Conservation (phyloP, 2,329 filamentous ascomycete species). For the Fusarium camptoceras region DNA sequence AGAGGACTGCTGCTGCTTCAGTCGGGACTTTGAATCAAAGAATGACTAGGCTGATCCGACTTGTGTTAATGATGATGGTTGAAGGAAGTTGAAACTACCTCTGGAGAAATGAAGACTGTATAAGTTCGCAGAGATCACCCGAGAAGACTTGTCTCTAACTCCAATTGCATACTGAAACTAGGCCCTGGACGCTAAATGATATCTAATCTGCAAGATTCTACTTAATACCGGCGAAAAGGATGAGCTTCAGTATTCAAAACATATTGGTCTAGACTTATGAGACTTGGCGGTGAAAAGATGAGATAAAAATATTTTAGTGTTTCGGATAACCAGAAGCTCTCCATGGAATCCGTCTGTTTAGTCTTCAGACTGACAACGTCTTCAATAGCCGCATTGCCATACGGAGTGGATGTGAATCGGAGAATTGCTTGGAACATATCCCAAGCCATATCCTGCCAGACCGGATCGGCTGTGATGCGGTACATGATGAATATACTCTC, state of each 20-base stretch:
- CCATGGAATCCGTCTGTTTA: slow-evolving; percentile 68
- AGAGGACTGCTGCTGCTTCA: neutral
- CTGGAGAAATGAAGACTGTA: neutral
- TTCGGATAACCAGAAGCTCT: slow-evolving; percentile 80
- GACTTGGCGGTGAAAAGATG: slow-evolving; percentile 73
- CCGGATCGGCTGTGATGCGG: slow-evolving; percentile 60
- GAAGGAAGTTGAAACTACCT: neutral
- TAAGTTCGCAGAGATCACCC: neutral
- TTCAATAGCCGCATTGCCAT: slow-evolving; percentile 61
- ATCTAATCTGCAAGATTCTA: neutral
- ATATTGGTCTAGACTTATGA: slow-evolving; percentile 75
- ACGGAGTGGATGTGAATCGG: slow-evolving; percentile 58
- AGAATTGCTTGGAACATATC: slow-evolving; percentile 63
- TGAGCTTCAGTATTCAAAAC: slow-evolving; percentile 70
- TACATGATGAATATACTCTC: slow-evolving; percentile 63
- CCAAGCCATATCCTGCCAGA: slow-evolving; percentile 65
- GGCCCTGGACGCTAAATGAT: neutral
- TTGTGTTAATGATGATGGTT: neutral
- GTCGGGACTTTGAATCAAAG: rapidly evolving
- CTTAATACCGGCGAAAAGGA: slow-evolving; percentile 50
- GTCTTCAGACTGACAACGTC: slow-evolving; percentile 55
- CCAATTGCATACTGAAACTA: neutral
- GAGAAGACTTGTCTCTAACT: neutral
- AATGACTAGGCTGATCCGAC: neutral
- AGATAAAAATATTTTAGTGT: slow-evolving; percentile 82